Evolutionary conservation across 148 eudicot species (phyloP), one percentile per base, ranked within the genome.

Genomic region (Chenopodium formosanum): DNA sequence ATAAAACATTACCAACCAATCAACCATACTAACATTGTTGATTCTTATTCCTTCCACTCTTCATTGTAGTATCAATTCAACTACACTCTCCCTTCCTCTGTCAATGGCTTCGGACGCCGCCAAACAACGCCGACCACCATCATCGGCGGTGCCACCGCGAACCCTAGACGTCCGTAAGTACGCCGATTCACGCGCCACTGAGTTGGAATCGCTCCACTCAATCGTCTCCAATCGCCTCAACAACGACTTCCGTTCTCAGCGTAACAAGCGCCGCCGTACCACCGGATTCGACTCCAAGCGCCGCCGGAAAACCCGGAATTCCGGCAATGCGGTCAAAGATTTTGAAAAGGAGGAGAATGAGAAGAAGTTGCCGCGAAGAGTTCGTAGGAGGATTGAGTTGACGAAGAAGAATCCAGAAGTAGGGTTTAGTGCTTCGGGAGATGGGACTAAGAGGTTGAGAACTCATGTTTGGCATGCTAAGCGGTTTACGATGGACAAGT

Each of bases 401-500:
- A 74, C 60, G 9, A 89, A 84, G 83, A 87, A 85, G 83, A 96
- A 92, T 83, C 88, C 75, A 1, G 85, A 87, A 50, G 62, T 58
- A 50, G 98, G 99, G 29, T 92, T 88, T 88, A 79, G 79, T 75
- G 81, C 83, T 70, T 84, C 90, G 0, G 91, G 94, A 0, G 97
- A 94, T 79, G 98, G 99, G 69, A 92, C 93, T 0, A 94, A 87
- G 91, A 89, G 99, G 86, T 81, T 94, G 56, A 83, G 98, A 79
- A 92, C 98, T 19, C 98, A 96, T 68, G 85, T 96, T 9, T 96
- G 98, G 98, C 90, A 91, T 89, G 98, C 98, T 1, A 96, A 94
- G 87, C 87, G 98, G 83, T 96, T 96, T 76, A 84, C 76, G 0
- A 96, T 94, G 92, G 72, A 78, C 3, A 94, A 94, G 81, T 69